Evolutionary conservation across 2,329 filamentous ascomycete species (phyloP).

Genomic region (Fusarium circinatum): DNA sequence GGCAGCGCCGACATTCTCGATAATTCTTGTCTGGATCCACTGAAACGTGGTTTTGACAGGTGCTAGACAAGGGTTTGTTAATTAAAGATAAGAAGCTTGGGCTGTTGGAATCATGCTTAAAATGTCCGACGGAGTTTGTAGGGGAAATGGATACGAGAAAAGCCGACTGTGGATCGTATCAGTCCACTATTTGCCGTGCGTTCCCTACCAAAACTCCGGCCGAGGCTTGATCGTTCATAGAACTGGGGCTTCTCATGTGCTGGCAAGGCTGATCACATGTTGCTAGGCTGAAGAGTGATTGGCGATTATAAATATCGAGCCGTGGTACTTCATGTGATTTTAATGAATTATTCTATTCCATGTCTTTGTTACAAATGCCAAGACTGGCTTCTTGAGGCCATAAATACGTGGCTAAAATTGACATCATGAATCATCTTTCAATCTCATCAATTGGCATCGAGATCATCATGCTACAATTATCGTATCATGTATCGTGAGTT

Average conservation of each 20-base stretch:
- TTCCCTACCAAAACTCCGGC: neutral
- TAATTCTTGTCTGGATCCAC: neutral
- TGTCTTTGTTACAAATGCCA: neutral
- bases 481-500: neutral
- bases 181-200: constrained; percentile 17
- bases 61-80: neutral
- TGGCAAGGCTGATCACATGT: constrained; percentile 19
- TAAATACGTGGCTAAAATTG: neutral
- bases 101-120: neutral
- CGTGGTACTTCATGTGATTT: neutral
- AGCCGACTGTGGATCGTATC: constrained; percentile 19
- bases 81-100: neutral
- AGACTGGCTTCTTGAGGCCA: neutral
- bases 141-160: neutral
- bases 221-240: neutral
- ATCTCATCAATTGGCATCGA: neutral
- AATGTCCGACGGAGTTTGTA: constrained; percentile 27
- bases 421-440: neutral
- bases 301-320: constrained; percentile 4
- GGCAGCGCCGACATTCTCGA: neutral
- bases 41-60: constrained; percentile 3
- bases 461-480: neutral
- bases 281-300: neutral
- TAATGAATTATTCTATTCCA: neutral
- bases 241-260: neutral